Evolutionary conservation across 768 basidiomycete genomes (phyloP), one percentile per base, ranked within the genome.

Genomic region (Podaxis sp.): DNA sequence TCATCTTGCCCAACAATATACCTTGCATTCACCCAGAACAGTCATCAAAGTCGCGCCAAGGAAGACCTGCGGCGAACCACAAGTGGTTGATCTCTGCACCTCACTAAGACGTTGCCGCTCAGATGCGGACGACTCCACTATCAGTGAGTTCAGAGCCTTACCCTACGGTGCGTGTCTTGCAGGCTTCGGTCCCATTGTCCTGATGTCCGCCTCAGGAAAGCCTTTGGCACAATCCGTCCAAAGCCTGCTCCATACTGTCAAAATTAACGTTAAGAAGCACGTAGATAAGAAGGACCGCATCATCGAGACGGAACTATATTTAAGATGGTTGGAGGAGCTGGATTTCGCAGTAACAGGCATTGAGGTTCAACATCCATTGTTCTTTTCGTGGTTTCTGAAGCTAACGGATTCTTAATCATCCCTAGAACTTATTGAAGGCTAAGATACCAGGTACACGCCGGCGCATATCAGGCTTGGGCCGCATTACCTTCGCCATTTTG

Each of bases 221-320:
- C 17, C 26, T 3, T 22, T 62, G 22, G 41, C 13, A 7, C 60
- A 54, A 57, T 48, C 74, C n/a, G 68, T 77, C 0, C 74, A 76
- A 46, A 60, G 68, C 12, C 62, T 82, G 13, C 69, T 80, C 15
- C 68, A 75, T 38, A 68, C 68, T 12, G 72, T 75, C 12, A 76
- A 78, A 63, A 56, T 52, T 15, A 56, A 66, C 1, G 78, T 78
- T 4, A 72, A 76, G 65, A 66, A 66, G 13, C 69, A 73, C 30
- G 71, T 71, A 28, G 69, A 70, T 20, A 60, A 65, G 52, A 67
- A 69, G 4, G 66, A 64, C 20, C 76, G 73, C 66, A 71, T 75
- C 28, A 68, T 81, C 11, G 77, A 80, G 64, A 78, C 77, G 0
- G 80, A 82, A 63, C 66, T 82, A 30, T 82, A 80, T 67, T 66